These are phyloP conservation scores for Sclerotinia borealis DNA, from an alignment of 2,329 filamentous ascomycete genomes.

Conservation along the genomic window DNA sequence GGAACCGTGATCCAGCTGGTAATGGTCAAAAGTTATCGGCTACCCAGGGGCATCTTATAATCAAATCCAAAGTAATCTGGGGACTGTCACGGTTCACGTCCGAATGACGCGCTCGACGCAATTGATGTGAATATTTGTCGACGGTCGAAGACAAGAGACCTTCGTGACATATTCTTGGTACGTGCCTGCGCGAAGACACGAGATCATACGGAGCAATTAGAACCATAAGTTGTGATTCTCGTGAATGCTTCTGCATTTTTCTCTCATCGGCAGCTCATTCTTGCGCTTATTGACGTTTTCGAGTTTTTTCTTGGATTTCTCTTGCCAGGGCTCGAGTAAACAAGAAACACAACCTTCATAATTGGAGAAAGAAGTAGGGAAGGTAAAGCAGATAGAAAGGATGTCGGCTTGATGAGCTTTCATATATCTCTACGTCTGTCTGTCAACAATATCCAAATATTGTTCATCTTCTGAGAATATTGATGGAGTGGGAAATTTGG, in stretches of 20 bases:
- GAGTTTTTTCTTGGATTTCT: too few relatives aligned
- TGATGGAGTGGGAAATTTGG: neutral
- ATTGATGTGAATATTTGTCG: neutral
- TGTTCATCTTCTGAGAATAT: too few relatives aligned
- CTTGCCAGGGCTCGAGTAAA: neutral
- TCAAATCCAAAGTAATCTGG: too few relatives aligned
- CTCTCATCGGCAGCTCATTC: neutral
- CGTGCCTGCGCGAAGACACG: too few relatives aligned
- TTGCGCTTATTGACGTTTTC: neutral
- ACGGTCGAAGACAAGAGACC: too few relatives aligned
- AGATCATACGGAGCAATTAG: too few relatives aligned
- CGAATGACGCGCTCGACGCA: neutral
- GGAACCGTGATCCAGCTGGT: too few relatives aligned
- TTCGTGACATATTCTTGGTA: too few relatives aligned
- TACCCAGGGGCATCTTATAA: too few relatives aligned
- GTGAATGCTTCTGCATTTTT: neutral
- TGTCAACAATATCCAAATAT: neutral
- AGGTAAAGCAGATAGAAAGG: neutral
- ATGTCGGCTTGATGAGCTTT: neutral
- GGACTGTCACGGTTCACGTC: neutral
- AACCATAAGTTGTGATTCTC: too few relatives aligned
- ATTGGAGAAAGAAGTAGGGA: neutral
- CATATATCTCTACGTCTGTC: neutral
- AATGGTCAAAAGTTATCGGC: too few relatives aligned
- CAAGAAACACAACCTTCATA: neutral